Conservation (phyloP, 345 rosid species). For the Populus davidiana region DNA sequence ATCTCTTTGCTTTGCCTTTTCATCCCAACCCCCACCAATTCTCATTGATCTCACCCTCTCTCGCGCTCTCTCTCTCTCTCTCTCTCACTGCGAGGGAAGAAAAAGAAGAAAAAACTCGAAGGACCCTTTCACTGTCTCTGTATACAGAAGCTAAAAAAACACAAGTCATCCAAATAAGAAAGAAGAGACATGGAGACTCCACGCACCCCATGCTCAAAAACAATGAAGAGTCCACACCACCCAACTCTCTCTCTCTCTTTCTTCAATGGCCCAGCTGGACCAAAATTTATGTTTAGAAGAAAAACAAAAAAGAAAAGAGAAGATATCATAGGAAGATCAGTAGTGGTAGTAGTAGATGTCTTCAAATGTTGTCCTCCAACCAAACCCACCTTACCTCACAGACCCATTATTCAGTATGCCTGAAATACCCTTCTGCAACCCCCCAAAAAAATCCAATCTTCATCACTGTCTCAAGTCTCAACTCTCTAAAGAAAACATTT, state of each 20-base stretch:
- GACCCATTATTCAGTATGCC: slow-evolving; percentile 26
- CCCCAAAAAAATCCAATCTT: slow-evolving; percentile 56
- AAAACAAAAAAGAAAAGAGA: slow-evolving; percentile 22
- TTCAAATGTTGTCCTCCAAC: slow-evolving; percentile 43
- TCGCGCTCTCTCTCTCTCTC: slow-evolving; percentile 8
- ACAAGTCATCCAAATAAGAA: slow-evolving; percentile 5
- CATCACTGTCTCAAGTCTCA: slow-evolving; percentile 49
- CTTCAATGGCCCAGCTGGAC: slow-evolving; percentile 67
- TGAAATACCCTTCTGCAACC: slow-evolving; percentile 73
- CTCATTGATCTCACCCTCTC: not conserved
- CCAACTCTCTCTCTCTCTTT: slow-evolving; percentile 25
- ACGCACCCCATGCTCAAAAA: slow-evolving; percentile 13
- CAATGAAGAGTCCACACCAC: slow-evolving; percentile 32
- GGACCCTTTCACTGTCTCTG: slow-evolving; percentile 12
- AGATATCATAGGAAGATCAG: not conserved
- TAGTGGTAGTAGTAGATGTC: slow-evolving; percentile 15
- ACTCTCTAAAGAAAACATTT: slow-evolving; percentile 29
- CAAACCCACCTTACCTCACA: slow-evolving; percentile 43
- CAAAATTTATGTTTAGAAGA: slow-evolving; percentile 30
- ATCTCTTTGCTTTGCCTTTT: slow-evolving; percentile 22
- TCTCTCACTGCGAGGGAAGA: not conserved
- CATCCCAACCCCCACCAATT: slow-evolving; percentile 3
- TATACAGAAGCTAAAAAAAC: not conserved
- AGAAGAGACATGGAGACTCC: slow-evolving; percentile 31
- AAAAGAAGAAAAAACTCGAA: not conserved